Evolutionary conservation across 768 basidiomycete species (phyloP).

Genomic region (Agrocybe pediades): DNA sequence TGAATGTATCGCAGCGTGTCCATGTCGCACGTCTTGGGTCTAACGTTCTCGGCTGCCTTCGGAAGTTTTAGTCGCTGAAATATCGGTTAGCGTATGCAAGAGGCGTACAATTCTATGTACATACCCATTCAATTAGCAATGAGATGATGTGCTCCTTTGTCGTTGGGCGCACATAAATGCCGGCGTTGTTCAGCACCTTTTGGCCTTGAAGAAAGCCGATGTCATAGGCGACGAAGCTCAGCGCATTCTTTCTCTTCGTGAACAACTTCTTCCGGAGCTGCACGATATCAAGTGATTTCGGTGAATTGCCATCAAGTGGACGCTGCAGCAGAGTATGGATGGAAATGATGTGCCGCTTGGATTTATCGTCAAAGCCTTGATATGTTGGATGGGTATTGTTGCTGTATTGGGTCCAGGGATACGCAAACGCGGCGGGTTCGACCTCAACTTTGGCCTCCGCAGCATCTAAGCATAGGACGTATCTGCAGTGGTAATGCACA

Average conservation of each 20-base stretch:
- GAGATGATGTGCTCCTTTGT: background rate
- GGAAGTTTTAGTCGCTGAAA: background rate
- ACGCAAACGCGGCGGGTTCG: background rate
- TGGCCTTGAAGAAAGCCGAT: background rate
- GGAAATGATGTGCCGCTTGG: background rate
- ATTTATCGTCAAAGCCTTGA: too few relatives aligned
- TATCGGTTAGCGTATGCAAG: background rate
- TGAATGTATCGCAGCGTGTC: slow-evolving; percentile 12
- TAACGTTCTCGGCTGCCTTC: background rate
- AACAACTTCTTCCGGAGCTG: background rate
- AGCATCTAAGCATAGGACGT: slow-evolving; percentile 11
- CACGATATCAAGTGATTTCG: background rate
- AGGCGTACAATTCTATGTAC: background rate
- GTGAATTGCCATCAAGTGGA: background rate
- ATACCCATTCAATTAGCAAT: background rate
- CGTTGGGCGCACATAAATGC: background rate
- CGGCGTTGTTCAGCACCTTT: background rate
- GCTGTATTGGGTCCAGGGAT: background rate
- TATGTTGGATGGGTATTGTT: background rate
- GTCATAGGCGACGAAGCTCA: background rate
- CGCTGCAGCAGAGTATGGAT: background rate
- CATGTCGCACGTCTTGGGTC: background rate
- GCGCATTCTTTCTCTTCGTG: background rate
- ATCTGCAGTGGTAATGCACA: slow-evolving; percentile 28
- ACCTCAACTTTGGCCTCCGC: background rate